Conservation (phyloP, 768 basidiomycete genomes). For the Lanmaoa pseudosensibilis region DNA sequence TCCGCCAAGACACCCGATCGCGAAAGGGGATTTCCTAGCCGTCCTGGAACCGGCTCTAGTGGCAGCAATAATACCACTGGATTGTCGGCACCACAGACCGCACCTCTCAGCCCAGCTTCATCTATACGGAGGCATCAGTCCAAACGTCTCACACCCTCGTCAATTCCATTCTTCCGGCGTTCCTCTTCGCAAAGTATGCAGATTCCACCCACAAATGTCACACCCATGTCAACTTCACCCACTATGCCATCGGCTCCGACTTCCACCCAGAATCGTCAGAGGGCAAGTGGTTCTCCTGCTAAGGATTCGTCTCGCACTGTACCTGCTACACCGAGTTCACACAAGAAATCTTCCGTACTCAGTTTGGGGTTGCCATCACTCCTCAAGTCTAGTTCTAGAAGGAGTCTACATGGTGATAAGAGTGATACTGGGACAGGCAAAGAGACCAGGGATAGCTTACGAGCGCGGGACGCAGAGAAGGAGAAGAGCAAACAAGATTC, state of each 20-base stretch:
- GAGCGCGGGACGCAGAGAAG: constrained; percentile 45
- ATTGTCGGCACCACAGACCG: constrained; percentile 52
- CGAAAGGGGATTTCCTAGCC: constrained; percentile 48
- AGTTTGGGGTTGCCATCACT: constrained; percentile 80
- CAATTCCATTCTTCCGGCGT: constrained; percentile 92
- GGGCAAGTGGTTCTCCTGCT: constrained; percentile 49
- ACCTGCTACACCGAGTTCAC: constrained; percentile 57
- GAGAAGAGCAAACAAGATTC: constrained; percentile 67
- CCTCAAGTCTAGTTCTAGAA: constrained; percentile 81
- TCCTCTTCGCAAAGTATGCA: constrained; percentile 90
- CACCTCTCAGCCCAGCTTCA: constrained; percentile 70
- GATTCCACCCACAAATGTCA: constrained; percentile 44
- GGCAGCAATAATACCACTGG: constrained; percentile 66
- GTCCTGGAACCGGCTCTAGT: constrained; percentile 76
- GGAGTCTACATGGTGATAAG: constrained; percentile 69
- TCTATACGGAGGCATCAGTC: constrained; percentile 64
- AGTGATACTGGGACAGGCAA: constrained; percentile 38
- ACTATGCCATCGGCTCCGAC: constrained; percentile 50
- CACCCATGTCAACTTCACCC: constrained; percentile 48
- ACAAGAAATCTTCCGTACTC: constrained; percentile 81
- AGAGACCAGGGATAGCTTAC: constrained; percentile 56
- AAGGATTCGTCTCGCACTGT: constrained; percentile 55
- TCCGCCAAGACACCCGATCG: constrained; percentile 67
- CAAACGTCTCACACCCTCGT: constrained; percentile 86
- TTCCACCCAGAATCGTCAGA: constrained; percentile 42